Evolutionary conservation across 2,329 filamentous ascomycete species (phyloP), one percentile per base, ranked within the genome.

Genomic region (Talaromyces pinophilus): DNA sequence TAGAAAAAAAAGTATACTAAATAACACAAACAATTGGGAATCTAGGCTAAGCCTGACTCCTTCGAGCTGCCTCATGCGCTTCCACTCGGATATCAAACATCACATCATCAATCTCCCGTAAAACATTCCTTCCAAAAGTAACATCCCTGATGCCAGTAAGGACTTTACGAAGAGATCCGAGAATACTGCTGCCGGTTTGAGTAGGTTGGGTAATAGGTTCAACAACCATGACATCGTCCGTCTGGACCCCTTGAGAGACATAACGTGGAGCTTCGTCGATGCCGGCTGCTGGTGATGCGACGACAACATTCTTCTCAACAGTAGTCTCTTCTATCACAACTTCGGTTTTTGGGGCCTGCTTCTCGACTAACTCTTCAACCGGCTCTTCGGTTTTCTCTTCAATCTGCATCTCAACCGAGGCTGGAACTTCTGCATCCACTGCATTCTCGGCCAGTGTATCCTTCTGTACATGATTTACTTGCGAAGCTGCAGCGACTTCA

Each of bases 1-100:
- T 35, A 15, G 19, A 40, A 6, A 57, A 5, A 57, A 6, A 25
- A 40, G 10, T 15, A 40, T 7, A 7, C 11, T 57, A 38, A 25
- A 40, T 38, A 25, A 40, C 6, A 57, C 5, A 57, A 40, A 40
- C 17, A 38, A 38, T 15, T 57, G 19, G 33, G 13, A 57, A 38
- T 19, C 33, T 15, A 57, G 11, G 3, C 19, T 67, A 60, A 8
- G 17, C 22, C 2, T 59, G 22, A 68, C 76, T 70, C 68, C 90
- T 84, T 72, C 82, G 82, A 72, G 88, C 88, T 17, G 91, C 92
- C 65, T 89, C 87, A 75, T 90, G 91, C 62, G 93, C 83, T 75
- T 90, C 88, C 69, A 86, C 84, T 76, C 91, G 89, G 70, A 94
- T 87, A 75, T 94, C 90, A 81, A 93, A 92, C 74, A 95, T 83